Conservation (phyloP, 176 grass and related monocot genomes). For the Coix lacrymajobi region DNA sequence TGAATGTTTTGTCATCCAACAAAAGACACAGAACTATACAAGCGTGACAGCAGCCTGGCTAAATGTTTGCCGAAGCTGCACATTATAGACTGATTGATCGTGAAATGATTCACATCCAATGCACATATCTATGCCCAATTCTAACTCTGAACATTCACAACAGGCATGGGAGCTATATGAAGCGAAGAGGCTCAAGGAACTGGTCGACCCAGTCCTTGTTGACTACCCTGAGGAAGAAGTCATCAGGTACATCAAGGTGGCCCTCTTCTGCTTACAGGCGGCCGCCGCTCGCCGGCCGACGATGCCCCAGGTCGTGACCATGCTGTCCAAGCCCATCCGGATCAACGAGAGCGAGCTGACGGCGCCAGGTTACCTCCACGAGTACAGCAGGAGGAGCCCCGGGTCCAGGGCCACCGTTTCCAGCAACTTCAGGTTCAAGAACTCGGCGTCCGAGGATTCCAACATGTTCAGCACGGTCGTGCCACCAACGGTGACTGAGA, state of each 20-base stretch:
- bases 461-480: conserved; percentile 39
- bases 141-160: conserved; percentile 24
- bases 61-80: not conserved
- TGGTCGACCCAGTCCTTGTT: conserved; percentile 42
- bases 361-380: conserved; percentile 57
- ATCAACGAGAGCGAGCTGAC: conserved; percentile 84
- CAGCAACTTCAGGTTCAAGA: conserved; percentile 35
- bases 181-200: conserved; percentile 54
- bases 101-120: not conserved
- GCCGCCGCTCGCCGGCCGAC: conserved; percentile 51
- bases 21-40: not conserved
- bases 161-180: conserved; percentile 78
- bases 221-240: conserved; percentile 77
- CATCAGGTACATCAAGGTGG: conserved; percentile 69
- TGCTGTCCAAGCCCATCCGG: conserved; percentile 63
- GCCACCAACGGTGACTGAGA: conserved; percentile 30
- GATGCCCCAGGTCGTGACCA: conserved; percentile 74
- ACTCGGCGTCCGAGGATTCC: conserved; percentile 13
- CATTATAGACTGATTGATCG: not conserved
- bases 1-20: not conserved
- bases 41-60: not conserved
- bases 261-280: conserved; percentile 85
- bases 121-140: not conserved
- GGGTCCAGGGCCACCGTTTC: conserved; percentile 33
- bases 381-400: conserved; percentile 23